A percentile compares a stretch with the other conserved stretches of the same genome.
Conservation (phyloP, 306 rosid genomes). For the Rosa multiflora region DNA sequence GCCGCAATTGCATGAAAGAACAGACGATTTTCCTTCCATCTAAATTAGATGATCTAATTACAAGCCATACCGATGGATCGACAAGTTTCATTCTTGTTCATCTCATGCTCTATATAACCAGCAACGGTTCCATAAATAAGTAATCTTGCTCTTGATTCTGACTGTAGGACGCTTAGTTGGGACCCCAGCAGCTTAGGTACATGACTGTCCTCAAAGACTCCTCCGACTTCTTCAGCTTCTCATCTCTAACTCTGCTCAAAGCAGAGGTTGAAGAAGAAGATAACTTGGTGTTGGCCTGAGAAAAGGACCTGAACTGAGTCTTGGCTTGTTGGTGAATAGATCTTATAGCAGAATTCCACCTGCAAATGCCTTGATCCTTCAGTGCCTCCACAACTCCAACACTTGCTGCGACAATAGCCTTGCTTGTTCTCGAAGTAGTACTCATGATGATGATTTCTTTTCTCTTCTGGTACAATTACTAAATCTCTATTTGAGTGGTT, state of each 20-base stretch:
- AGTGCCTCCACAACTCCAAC: constrained; percentile 37
- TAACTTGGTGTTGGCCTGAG: constrained; percentile 28
- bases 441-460: constrained; percentile 14
- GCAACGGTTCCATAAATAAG: too few species aligned
- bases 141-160: neutral
- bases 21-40: too few species aligned
- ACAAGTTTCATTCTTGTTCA: neutral
- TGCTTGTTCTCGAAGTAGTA: constrained; percentile 13
- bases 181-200: constrained; percentile 43
- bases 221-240: constrained; percentile 22
- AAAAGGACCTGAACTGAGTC: constrained; percentile 17
- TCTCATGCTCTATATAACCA: neutral
- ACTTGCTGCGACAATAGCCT: constrained; percentile 30
- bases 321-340: constrained; percentile 29
- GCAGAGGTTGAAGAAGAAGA: constrained; percentile 24
- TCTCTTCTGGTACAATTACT: neutral
- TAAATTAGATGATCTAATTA: too few species aligned
- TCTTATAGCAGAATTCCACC: constrained; percentile 31
- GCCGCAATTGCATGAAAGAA: too few species aligned
- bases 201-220: constrained; percentile 39
- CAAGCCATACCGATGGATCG: too few species aligned
- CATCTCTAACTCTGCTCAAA: neutral
- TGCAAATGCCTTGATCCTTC: constrained; percentile 43
- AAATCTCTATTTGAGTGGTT: too few species aligned
- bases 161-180: neutral